Conservation (phyloP, 352 stramenopile species). For the Pythium insidiosum region DNA sequence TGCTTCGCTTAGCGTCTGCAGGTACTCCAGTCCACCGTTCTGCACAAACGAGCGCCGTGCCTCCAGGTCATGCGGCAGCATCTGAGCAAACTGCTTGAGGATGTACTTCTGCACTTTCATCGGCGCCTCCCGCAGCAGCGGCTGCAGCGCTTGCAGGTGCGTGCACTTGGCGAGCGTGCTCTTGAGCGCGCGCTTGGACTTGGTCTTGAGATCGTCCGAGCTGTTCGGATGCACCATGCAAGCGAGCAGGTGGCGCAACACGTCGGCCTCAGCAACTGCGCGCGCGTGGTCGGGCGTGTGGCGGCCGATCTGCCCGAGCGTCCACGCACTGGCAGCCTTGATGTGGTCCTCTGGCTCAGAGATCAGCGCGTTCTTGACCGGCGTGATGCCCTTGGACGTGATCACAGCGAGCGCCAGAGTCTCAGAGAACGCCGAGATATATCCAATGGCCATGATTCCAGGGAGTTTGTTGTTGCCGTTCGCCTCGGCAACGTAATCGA, state of each 20-base stretch:
- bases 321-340: constrained; percentile 93
- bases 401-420: constrained; percentile 92
- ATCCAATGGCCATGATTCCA: constrained; percentile 94
- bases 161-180: constrained; percentile 93
- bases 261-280: constrained; percentile 89
- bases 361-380: constrained; percentile 90
- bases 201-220: constrained; percentile 92
- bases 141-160: constrained; percentile 90
- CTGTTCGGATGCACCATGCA: constrained; percentile 90
- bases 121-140: constrained; percentile 86
- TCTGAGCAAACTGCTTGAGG: constrained; percentile 92
- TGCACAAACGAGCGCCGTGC: constrained; percentile 90
- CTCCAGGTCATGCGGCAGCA: constrained; percentile 91
- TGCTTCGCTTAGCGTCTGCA: constrained; percentile 90
- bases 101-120: constrained; percentile 97
- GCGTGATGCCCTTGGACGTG: constrained; percentile 89
- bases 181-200: constrained; percentile 92
- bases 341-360: constrained; percentile 94
- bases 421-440: constrained; percentile 94
- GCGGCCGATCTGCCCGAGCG: constrained; percentile 91
- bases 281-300: constrained; percentile 92
- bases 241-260: constrained; percentile 89
- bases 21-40: constrained; percentile 90
- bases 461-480: constrained; percentile 91
- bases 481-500: constrained; percentile 90